Percentiles rank a stretch among this genome's conserved stretches.
Conservation (phyloP, 2,329 filamentous ascomycete species). For the Ilyonectria sp. region DNA sequence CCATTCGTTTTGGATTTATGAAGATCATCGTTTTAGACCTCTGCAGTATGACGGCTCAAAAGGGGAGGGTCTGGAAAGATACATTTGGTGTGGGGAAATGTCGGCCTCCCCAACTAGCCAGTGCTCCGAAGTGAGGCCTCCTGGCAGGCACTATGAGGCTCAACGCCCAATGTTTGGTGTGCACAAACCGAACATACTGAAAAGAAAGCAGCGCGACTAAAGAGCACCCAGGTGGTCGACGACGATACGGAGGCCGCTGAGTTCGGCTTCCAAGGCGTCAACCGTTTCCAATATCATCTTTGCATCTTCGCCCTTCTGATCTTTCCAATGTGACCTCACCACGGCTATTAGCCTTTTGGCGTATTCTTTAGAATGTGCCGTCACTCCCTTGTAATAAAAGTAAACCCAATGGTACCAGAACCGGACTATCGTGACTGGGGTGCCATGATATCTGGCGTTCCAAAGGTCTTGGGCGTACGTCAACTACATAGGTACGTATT, state of each 20-base stretch:
- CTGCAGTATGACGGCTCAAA: constrained; percentile 9
- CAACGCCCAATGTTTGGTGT: neutral
- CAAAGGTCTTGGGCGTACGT: neutral
- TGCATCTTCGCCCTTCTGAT: neutral
- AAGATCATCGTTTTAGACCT: neutral
- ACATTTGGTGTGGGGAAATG: constrained; percentile 21
- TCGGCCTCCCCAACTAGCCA: neutral
- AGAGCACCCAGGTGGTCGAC: neutral
- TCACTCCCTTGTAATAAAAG: constrained; percentile 1
- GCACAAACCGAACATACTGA: neutral
- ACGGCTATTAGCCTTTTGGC: neutral
- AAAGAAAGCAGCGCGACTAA: no score
- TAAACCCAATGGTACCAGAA: neutral
- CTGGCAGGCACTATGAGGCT: neutral
- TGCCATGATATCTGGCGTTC: neutral
- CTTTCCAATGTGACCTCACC: constrained; percentile 7
- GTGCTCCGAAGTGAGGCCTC: constrained; percentile 6
- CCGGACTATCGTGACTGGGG: neutral
- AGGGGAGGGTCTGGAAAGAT: constrained; percentile 15
- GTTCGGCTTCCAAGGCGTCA: neutral
- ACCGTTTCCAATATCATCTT: neutral
- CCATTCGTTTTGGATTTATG: constrained; percentile 10
- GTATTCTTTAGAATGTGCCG: neutral
- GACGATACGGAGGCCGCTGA: neutral
- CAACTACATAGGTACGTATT: neutral